Conservation (phyloP, 176 grass and related monocot genomes). For the Secale cereale region DNA sequence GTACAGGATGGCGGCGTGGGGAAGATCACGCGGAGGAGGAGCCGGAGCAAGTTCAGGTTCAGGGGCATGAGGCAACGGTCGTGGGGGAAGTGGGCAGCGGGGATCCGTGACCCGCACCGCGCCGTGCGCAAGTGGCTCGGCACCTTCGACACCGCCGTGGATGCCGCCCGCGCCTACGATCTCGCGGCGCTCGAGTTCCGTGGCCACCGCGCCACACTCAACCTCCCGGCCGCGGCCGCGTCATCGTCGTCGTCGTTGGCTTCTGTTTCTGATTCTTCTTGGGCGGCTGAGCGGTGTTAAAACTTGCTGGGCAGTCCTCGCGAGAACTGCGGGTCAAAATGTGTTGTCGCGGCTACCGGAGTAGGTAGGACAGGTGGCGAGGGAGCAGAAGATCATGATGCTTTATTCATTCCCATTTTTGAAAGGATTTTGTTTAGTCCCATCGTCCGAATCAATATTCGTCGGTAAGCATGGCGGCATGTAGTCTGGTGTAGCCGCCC, state of each 20-base stretch:
- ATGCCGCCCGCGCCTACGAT: slow-evolving; percentile 77
- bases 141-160: slow-evolving; percentile 78
- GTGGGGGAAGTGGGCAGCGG: slow-evolving; percentile 91
- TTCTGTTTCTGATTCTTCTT: background rate
- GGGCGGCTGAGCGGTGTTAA: background rate
- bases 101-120: slow-evolving; percentile 77
- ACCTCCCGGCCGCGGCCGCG: slow-evolving; percentile 37
- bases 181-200: slow-evolving; percentile 65
- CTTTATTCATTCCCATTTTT: background rate
- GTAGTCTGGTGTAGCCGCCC: no score
- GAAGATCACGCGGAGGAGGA: slow-evolving; percentile 27
- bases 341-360: background rate
- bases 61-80: slow-evolving; percentile 60
- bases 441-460: no score
- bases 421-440: no score
- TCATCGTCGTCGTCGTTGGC: background rate
- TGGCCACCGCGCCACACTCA: slow-evolving; percentile 57
- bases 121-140: slow-evolving; percentile 90
- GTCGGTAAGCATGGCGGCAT: no score
- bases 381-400: slow-evolving; percentile 42
- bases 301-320: background rate
- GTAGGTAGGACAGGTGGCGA: background rate
- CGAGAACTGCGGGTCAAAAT: slow-evolving; percentile 11
- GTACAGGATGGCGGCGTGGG: background rate
- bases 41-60: slow-evolving; percentile 52